Base-by-base conservation (phyloP, 2,329 filamentous ascomycete genomes). In the Helicocarpus griseus region DNA sequence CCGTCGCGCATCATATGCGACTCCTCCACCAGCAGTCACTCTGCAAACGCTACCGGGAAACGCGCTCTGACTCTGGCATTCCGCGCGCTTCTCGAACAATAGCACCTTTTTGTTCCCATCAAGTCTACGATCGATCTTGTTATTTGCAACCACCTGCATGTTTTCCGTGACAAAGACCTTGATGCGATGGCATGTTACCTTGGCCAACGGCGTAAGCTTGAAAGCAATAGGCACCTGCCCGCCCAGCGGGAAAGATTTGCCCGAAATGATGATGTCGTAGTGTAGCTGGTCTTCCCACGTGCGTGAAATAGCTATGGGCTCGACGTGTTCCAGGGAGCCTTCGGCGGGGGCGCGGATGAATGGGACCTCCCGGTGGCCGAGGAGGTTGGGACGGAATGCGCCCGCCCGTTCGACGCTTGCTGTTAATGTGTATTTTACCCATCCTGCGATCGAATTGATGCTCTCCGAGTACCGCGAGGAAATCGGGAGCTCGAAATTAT, bases 211-310 rank as follows among this genome's bases (percentile, higher is more conserved):
- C 0, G 89, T 95, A 57, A 96, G 76, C 68, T 95, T 95, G 74
- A 96, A 95, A 1, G 89, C 89, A 53, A 96, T 93, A 1, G 90
- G 90, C 14, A 96, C 88, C 61, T 87, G 87, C 36, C 86, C 80
- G 14, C 90, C 90, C 19, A 96, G 79, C 0, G 90, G 88, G 54
- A 96, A 96, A 0, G 89, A 94, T 75, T 95, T 95, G 50, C 90
- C 90, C 1, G 89, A 95, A 50, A 96, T 95, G 65, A 95, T 85
- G 59, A 96, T 95, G 62, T 96, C 90, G 70, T 96, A 96, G 63
- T 94, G 89, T 29, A 96, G 75, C 63, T 95, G 90, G 59, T 96
- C 89, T 65, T 96, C 90, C 90, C 90, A 96, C 56, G 88, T 89
- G 19, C 90, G 78, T 57, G 87, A 91, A 62, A 96, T 95, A 9